These are phyloP conservation scores for Xylaria polymorpha DNA, from an alignment of 2,329 filamentous ascomycete species.

Conservation along the genomic window DNA sequence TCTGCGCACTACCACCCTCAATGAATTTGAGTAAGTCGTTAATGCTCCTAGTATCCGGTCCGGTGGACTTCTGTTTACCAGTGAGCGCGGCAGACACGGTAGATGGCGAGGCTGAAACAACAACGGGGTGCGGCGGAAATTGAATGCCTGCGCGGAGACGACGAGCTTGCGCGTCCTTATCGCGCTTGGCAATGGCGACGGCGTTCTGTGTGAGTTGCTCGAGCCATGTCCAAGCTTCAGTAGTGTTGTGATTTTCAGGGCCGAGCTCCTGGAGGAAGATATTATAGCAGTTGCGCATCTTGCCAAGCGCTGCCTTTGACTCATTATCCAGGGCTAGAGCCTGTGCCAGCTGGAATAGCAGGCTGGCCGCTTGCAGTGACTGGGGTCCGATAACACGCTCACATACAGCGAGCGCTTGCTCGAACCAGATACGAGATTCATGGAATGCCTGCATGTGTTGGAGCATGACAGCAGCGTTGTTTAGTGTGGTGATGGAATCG, in stretches of 20 bases:
- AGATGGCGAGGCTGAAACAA: constrained; percentile 61
- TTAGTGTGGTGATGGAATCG: constrained; percentile 97
- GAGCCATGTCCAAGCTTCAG: constrained; percentile 96
- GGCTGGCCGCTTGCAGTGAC: constrained; percentile 91
- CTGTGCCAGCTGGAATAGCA: constrained; percentile 97
- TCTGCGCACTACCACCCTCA: constrained; percentile 74
- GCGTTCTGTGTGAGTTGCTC: constrained; percentile 96
- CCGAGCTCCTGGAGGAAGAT: constrained; percentile 92
- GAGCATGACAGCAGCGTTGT: constrained; percentile 98
- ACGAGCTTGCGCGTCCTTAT: constrained; percentile 83
- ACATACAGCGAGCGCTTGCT: constrained; percentile 88
- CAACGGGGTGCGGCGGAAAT: constrained; percentile 72
- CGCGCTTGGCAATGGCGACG: constrained; percentile 92
- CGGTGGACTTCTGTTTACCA: constrained; percentile 48
- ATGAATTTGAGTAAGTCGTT: constrained; percentile 96
- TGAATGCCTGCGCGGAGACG: constrained; percentile 77
- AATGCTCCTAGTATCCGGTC: constrained; percentile 80
- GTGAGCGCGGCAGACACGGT: constrained; percentile 51
- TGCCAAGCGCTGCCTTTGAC: constrained; percentile 87
- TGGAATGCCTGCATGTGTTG: constrained; percentile 95
- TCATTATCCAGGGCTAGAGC: constrained; percentile 96
- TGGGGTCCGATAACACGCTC: constrained; percentile 89
- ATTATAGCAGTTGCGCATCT: constrained; percentile 96
- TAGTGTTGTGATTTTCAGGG: constrained; percentile 93
- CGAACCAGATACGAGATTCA: constrained; percentile 96